Evolutionary conservation across 2,329 filamentous ascomycete genomes (phyloP), one percentile per base, ranked within the genome.

Genomic region (Paecilomyces formosus): DNA sequence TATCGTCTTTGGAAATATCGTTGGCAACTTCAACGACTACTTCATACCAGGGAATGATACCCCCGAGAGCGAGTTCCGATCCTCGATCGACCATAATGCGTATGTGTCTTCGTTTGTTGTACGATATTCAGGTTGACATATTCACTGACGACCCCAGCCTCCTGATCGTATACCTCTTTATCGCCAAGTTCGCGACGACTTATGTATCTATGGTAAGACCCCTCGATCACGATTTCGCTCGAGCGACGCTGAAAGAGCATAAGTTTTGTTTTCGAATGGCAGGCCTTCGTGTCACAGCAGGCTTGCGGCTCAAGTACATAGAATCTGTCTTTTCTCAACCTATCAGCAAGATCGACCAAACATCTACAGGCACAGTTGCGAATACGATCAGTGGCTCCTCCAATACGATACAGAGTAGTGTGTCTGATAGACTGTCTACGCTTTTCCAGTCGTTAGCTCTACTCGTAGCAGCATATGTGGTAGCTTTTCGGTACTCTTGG

Each of bases 81-180:
- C 72, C 1, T 68, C 78, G n/a, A 76, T 86, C 50, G 78, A 78
- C 60, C 70, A 75, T 75, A 70, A 54, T 60, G 66, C 59, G 76
- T 72, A 57, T 30, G 59, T 62, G 31, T 54, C 51, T 3, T 53
- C 8, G 2, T 18, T 26, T 12, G 18, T 31, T 5, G n/a, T 33
- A 53, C 11, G 11, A 31, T 55, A 8, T 13, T 53, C 8, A 18
- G n/a, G 21, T 55, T 62, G 30, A 58, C 50, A 45, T 13, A 55
- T 3, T 4, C 7, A 26, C 18, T 3, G 9, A 28, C 4, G 5
- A 53, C 12, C 18, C 6, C 26, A 84, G 82, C 6, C 66, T 83
- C n/a, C 82, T 78, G 61, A 83, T 85, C 60, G 72, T 85, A 13
- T 85, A 84, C 64, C 73, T 86, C 1, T 85, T 85, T 60, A 71